Evolutionary conservation across 2,329 filamentous ascomycete genomes (phyloP).

Genomic region (Curvularia eragrostidis): DNA sequence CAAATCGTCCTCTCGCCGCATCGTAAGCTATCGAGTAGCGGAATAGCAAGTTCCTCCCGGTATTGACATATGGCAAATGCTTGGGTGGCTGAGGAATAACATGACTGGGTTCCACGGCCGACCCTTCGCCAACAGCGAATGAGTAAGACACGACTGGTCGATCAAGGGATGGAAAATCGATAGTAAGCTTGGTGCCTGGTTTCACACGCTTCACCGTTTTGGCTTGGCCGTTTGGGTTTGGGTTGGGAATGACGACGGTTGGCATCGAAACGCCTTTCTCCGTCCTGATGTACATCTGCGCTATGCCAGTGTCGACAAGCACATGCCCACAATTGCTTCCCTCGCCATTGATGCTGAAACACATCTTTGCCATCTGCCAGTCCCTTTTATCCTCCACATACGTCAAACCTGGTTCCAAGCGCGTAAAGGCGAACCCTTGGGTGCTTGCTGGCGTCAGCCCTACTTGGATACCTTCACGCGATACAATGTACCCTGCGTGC

Average conservation of each 20-base stretch:
- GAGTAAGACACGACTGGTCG: conserved; percentile 29
- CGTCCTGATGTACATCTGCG: conserved; percentile 46
- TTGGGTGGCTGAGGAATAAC: conserved; percentile 36
- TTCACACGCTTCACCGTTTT: conserved; percentile 41
- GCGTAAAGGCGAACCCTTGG: conserved; percentile 31
- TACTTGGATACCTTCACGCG: conserved; percentile 39
- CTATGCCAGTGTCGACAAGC: conserved; percentile 45
- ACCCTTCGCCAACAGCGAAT: conserved; percentile 36
- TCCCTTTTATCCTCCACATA: conserved; percentile 40
- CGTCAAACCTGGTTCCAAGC: conserved; percentile 37
- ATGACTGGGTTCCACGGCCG: conserved; percentile 35
- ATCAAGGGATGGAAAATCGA: conserved; percentile 35
- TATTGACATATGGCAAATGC: conserved; percentile 42
- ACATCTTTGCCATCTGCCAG: conserved; percentile 45
- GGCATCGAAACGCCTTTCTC: conserved; percentile 37
- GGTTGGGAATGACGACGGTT: conserved; percentile 40
- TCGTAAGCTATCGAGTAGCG: conserved; percentile 47
- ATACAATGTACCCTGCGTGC: conserved; percentile 40
- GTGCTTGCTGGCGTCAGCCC: conserved; percentile 36
- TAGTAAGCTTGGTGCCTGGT: conserved; percentile 36
- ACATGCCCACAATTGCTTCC: conserved; percentile 33
- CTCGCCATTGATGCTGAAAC: conserved; percentile 36
- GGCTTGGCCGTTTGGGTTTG: conserved; percentile 35
- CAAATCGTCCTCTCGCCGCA: conserved; percentile 41
- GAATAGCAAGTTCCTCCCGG: conserved; percentile 43